phyloP scores from a whole-genome alignment of 2,329 filamentous ascomycete genomes.

The Aureobasidium sp. region DNA sequence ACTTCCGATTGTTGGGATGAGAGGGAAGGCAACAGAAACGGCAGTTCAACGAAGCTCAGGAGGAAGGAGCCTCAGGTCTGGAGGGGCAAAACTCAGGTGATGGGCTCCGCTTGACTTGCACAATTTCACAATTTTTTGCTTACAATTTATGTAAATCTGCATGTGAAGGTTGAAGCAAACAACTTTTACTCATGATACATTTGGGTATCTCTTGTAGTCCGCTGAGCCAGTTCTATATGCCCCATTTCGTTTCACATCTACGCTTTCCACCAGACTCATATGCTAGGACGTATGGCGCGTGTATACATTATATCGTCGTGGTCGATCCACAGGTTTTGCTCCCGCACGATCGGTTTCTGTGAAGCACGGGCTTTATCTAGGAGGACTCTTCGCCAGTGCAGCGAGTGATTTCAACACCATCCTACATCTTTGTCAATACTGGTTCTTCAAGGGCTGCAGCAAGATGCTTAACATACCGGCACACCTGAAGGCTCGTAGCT shows the following conservation, averaged over 20 bases:
- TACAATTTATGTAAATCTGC: neutral
- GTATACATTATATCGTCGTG: slow-evolving; percentile 9
- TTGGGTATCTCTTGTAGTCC: slow-evolving; percentile 4
- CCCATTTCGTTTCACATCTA: neutral
- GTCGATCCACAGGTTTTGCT: slow-evolving; percentile 2
- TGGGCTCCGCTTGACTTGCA: neutral
- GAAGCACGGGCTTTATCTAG: slow-evolving; percentile 10
- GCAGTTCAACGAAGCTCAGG: neutral
- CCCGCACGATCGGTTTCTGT: slow-evolving; percentile 2
- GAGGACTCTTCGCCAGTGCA: slow-evolving; percentile 41
- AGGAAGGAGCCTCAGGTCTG: neutral
- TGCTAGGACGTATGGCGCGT: slow-evolving; percentile 4
- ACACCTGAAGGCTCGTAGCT: slow-evolving; percentile 63
- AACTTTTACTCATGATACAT: slow-evolving; percentile 4
- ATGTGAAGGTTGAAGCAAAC: slow-evolving; percentile 3
- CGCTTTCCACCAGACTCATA: neutral
- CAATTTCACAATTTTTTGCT: neutral
- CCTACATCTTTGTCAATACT: slow-evolving; percentile 35
- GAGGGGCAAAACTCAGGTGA: neutral
- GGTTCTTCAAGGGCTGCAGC: neutral
- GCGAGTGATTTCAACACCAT: slow-evolving; percentile 59
- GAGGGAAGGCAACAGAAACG: neutral
- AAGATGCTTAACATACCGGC: slow-evolving; percentile 44
- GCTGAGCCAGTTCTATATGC: neutral
- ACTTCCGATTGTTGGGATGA: slow-evolving; percentile 10